Percentiles rank a stretch among this genome's conserved stretches.
These are phyloP conservation scores for Nymphaea thermarum DNA, from an alignment of 164 flowering plant species.

Conservation along the genomic window DNA sequence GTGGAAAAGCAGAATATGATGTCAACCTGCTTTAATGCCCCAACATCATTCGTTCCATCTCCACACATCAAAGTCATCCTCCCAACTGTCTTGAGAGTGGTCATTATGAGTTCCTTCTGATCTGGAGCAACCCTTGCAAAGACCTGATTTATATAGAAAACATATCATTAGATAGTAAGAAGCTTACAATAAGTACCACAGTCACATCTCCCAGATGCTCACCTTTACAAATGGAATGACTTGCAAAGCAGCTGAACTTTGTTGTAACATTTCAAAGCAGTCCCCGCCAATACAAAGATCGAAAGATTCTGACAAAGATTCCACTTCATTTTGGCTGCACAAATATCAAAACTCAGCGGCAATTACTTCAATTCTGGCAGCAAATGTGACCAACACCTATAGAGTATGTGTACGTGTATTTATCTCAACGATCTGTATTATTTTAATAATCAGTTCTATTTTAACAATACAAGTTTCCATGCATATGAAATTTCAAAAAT, in stretches of 20 bases:
- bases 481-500: no score
- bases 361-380: no score
- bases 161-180: background rate
- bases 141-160: conserved; percentile 34
- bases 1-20: no score
- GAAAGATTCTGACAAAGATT: conserved; percentile 47
- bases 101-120: conserved; percentile 92
- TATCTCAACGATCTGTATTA: no score
- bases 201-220: background rate
- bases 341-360: background rate
- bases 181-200: background rate
- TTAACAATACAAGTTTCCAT: no score
- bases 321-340: conserved; percentile 60
- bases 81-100: conserved; percentile 83
- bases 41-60: conserved; percentile 98
- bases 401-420: no score
- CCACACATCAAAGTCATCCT: conserved; percentile 96
- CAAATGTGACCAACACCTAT: no score
- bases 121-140: conserved; percentile 99
- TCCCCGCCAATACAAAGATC: conserved; percentile 97
- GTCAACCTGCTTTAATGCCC: conserved; percentile 94
- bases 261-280: conserved; percentile 78
- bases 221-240: conserved; percentile 94
- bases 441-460: no score
- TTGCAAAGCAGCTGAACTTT: conserved; percentile 49